phyloP scores from a whole-genome alignment of 352 stramenopile species.

The Phytophthora pinifolia region DNA sequence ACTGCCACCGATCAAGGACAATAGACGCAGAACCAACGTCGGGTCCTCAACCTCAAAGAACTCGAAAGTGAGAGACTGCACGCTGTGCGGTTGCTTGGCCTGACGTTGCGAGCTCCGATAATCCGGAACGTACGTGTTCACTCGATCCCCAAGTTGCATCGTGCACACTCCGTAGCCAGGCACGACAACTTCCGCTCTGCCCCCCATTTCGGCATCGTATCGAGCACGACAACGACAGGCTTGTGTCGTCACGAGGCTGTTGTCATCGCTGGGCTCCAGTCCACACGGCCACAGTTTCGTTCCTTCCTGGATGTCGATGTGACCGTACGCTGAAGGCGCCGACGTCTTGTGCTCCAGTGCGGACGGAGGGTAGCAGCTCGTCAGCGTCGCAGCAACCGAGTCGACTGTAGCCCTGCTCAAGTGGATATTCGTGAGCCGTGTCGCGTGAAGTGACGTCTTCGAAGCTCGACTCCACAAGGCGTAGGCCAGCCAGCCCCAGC shows the following conservation, averaged over 20 bases:
- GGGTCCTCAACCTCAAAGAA: slow-evolving; percentile 14
- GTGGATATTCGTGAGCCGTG: slow-evolving; percentile 14
- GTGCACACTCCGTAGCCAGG: slow-evolving; percentile 2
- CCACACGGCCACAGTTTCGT: slow-evolving; percentile 3
- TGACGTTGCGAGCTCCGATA: not conserved
- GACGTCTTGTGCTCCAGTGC: not conserved
- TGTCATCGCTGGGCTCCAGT: not conserved
- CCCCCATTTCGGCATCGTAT: not conserved
- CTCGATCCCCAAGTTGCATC: not conserved
- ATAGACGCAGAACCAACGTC: not conserved
- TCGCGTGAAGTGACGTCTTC: slow-evolving; percentile 1
- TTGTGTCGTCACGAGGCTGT: not conserved
- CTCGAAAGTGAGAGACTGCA: slow-evolving; percentile 3
- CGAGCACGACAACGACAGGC: not conserved
- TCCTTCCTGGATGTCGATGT: slow-evolving; percentile 4
- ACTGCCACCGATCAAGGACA: slow-evolving; percentile 10
- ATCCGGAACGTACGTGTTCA: not conserved
- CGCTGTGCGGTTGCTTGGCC: not conserved
- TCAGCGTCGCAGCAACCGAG: not conserved
- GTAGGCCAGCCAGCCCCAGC: slow-evolving; percentile 15
- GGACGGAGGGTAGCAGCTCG: slow-evolving; percentile 11
- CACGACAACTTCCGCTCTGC: slow-evolving; percentile 1
- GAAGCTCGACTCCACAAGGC: slow-evolving; percentile 12
- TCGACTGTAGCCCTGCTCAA: slow-evolving; percentile 1
- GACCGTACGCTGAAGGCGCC: not conserved